Percentiles rank a stretch among this genome's conserved stretches.
Conservation (phyloP, 495 filamentous ascomycete species). For the Rhizodiscina lignyota region DNA sequence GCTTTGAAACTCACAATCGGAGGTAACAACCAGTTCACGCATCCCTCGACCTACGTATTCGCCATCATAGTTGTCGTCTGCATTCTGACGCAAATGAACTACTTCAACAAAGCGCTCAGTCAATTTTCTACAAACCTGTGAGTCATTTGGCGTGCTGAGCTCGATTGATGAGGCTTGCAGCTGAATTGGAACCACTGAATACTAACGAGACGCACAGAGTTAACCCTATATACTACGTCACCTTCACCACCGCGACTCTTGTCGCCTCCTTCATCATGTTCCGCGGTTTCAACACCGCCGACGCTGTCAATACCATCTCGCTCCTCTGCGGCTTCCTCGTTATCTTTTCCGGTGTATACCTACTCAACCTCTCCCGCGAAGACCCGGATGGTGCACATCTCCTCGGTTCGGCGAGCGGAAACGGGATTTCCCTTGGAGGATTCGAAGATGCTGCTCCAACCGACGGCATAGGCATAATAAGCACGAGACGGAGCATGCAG, state of each 20-base stretch:
- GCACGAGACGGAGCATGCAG: slow-evolving; percentile 88
- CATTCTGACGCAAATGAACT: slow-evolving; percentile 98
- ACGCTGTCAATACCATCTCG: slow-evolving; percentile 84
- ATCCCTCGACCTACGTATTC: slow-evolving; percentile 93
- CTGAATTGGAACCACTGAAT: slow-evolving; percentile 3
- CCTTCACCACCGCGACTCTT: slow-evolving; percentile 93
- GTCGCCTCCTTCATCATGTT: slow-evolving; percentile 96
- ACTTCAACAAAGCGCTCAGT: slow-evolving; percentile 96
- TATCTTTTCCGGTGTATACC: slow-evolving; percentile 93
- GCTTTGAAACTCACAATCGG: slow-evolving; percentile 82
- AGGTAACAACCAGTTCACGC: slow-evolving; percentile 85
- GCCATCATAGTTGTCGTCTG: slow-evolving; percentile 82
- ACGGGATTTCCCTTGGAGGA: slow-evolving; percentile 35
- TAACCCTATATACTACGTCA: slow-evolving; percentile 97
- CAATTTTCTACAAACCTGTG: slow-evolving; percentile 96
- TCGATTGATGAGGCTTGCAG: too few species aligned
- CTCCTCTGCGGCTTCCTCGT: slow-evolving; percentile 86
- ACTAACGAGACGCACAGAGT: slow-evolving; percentile 40
- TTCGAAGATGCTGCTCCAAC: slow-evolving; percentile 68
- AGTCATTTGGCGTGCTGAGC: slow-evolving; percentile 17
- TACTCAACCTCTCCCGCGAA: slow-evolving; percentile 81
- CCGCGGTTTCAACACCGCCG: slow-evolving; percentile 90
- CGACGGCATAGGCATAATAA: slow-evolving; percentile 73
- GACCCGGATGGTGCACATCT: slow-evolving; percentile 67
- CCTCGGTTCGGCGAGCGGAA: slow-evolving; percentile 28